Evolutionary conservation across 2,329 filamentous ascomycete genomes (phyloP).

Genomic region (Ceratocystis albifundus): DNA sequence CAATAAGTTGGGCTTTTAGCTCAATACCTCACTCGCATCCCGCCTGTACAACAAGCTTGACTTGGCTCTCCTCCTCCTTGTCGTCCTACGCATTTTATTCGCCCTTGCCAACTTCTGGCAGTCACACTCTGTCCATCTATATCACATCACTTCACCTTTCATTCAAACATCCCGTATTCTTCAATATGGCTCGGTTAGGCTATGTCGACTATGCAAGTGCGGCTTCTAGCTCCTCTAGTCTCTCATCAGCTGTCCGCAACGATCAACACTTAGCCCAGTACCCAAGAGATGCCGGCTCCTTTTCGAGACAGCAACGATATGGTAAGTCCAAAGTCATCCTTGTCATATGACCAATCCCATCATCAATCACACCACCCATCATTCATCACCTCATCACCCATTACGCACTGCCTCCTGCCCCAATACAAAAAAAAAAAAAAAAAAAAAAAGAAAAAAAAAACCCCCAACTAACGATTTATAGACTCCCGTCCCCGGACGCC

Average conservation of each 20-base stretch:
- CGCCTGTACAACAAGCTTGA: not conserved
- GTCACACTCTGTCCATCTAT: too few relatives aligned
- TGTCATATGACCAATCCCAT: not conserved
- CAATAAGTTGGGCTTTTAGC: not conserved
- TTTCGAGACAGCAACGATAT: not conserved
- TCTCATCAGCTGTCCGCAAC: not conserved
- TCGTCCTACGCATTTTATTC: not conserved
- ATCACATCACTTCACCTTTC: not conserved
- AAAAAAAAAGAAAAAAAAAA: too few relatives aligned
- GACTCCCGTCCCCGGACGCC: conserved; percentile 8
- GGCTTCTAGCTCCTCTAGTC: not conserved
- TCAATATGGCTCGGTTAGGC: not conserved
- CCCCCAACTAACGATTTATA: not conserved
- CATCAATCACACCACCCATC: not conserved
- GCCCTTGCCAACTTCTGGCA: not conserved
- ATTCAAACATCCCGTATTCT: not conserved
- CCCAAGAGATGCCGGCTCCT: not conserved
- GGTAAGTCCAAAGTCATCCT: not conserved
- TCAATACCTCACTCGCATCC: not conserved
- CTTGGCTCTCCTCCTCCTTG: not conserved
- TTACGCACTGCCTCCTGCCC: not conserved
- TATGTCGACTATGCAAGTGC: not conserved
- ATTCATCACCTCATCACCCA: too few relatives aligned
- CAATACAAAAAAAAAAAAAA: too few relatives aligned
- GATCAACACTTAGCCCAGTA: conserved; percentile 4